phyloP scores from a whole-genome alignment of 352 stramenopile genomes.

The Phytophthora cajani region DNA sequence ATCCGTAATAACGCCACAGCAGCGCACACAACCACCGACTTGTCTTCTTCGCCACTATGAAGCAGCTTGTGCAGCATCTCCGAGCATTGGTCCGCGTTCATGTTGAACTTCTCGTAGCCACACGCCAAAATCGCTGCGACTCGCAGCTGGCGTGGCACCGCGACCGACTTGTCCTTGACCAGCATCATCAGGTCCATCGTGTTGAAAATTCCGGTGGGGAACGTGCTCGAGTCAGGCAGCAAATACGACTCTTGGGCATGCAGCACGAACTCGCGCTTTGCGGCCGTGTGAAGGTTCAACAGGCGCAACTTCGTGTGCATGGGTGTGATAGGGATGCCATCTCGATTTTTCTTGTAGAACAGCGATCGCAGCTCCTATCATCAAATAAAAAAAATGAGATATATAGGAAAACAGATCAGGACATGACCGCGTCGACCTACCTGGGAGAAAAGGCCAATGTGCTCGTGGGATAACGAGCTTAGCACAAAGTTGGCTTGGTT shows the following conservation, averaged over 20 bases:
- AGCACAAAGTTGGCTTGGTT: conserved; percentile 90
- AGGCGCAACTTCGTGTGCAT: conserved; percentile 81
- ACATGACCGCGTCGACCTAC: conserved; percentile 28
- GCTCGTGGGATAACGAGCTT: conserved; percentile 75
- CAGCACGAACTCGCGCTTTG: conserved; percentile 71
- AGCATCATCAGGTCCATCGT: conserved; percentile 88
- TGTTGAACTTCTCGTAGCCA: conserved; percentile 77
- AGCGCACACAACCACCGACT: conserved; percentile 74
- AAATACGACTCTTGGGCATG: conserved; percentile 72
- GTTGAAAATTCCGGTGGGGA: conserved; percentile 75
- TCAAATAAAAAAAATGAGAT: too few relatives aligned
- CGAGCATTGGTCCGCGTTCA: conserved; percentile 62
- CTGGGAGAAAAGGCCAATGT: conserved; percentile 79
- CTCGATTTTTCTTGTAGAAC: conserved; percentile 70
- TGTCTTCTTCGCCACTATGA: conserved; percentile 60
- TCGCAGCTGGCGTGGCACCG: conserved; percentile 64
- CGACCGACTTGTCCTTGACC: conserved; percentile 70
- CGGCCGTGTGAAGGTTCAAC: conserved; percentile 73
- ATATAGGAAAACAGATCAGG: neutral
- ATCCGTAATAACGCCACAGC: conserved; percentile 76
- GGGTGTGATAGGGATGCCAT: conserved; percentile 52
- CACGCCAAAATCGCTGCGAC: conserved; percentile 80
- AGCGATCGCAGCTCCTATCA: conserved; percentile 71
- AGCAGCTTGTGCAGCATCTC: conserved; percentile 74
- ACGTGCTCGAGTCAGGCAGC: conserved; percentile 55